Conservation (phyloP, 257 asterid species). For the Echites panduratus region DNA sequence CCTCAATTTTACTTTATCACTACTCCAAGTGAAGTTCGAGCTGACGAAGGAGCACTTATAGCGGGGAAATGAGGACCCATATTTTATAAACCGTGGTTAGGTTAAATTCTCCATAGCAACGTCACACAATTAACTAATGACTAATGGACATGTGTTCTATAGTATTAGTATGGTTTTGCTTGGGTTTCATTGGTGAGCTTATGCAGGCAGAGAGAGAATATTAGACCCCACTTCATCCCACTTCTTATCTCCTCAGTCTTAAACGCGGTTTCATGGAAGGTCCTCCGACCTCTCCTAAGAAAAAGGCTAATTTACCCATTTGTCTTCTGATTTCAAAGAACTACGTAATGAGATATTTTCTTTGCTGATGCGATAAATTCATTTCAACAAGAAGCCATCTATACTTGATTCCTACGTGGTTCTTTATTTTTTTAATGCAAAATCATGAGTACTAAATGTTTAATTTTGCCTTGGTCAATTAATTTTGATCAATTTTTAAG, state of each 20-base stretch:
- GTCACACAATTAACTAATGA: constrained; percentile 3
- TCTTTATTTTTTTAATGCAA: too few species aligned
- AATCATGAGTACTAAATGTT: too few species aligned
- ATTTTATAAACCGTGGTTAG: constrained; percentile 28
- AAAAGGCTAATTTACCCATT: neutral
- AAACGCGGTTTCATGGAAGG: constrained; percentile 20
- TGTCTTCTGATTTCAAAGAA: neutral
- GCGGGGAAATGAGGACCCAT: constrained; percentile 15
- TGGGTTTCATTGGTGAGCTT: constrained; percentile 21
- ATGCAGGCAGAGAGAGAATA: constrained; percentile 14
- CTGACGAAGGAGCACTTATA: constrained; percentile 22
- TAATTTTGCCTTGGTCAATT: too few species aligned
- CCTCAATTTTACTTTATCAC: neutral
- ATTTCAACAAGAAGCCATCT: too few species aligned
- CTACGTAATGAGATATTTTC: neutral
- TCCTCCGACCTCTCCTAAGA: neutral
- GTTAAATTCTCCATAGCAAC: neutral
- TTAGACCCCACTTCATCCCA: too few species aligned
- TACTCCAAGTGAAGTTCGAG: neutral
- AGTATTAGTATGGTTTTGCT: constrained; percentile 21
- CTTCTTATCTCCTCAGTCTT: too few species aligned
- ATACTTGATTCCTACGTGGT: too few species aligned
- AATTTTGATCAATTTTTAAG: too few species aligned
- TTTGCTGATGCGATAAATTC: neutral
- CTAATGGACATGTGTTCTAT: too few species aligned